Percentiles rank a stretch among this genome's conserved stretches.
phyloP scores from a whole-genome alignment of 2,329 filamentous ascomycete genomes.

The Cryphonectria parasitica region DNA sequence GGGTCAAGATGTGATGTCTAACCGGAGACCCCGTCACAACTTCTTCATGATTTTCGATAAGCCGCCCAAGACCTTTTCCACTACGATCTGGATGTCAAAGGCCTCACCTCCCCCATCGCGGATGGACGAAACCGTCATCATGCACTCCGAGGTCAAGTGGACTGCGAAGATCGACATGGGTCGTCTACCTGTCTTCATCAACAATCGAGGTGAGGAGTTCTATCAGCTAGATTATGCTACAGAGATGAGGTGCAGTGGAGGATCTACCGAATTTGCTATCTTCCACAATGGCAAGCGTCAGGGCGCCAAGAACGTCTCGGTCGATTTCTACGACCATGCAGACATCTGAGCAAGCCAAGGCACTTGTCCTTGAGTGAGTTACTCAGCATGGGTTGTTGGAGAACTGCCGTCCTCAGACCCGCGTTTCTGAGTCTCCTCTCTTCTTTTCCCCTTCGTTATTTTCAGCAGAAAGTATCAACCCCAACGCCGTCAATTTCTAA shows the following conservation, averaged over 20 bases:
- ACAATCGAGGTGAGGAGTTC: constrained; percentile 4
- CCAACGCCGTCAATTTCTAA: neutral
- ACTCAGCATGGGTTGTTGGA: neutral
- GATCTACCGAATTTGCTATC: constrained; percentile 27
- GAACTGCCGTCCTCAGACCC: too few relatives aligned
- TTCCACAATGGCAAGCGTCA: constrained; percentile 28
- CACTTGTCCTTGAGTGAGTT: neutral
- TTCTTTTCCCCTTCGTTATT: too few relatives aligned
- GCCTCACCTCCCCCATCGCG: neutral
- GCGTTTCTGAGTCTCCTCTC: neutral
- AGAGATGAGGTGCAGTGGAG: constrained; percentile 29
- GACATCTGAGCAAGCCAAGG: neutral
- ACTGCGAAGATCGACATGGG: constrained; percentile 19
- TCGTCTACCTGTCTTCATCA: constrained; percentile 17
- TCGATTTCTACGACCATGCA: constrained; percentile 22
- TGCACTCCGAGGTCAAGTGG: constrained; percentile 27
- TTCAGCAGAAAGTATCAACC: neutral
- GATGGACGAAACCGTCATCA: constrained; percentile 11
- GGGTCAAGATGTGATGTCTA: constrained; percentile 6
- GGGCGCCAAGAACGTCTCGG: constrained; percentile 27
- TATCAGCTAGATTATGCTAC: constrained; percentile 18
- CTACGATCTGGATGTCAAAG: constrained; percentile 13
- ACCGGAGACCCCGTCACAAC: neutral
- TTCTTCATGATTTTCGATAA: constrained; percentile 6
- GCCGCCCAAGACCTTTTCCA: neutral